A percentile compares a stretch with the other conserved stretches of the same genome.
Conservation (phyloP, 192 early-diverging fungal species). For the Coemansia sp. region DNA sequence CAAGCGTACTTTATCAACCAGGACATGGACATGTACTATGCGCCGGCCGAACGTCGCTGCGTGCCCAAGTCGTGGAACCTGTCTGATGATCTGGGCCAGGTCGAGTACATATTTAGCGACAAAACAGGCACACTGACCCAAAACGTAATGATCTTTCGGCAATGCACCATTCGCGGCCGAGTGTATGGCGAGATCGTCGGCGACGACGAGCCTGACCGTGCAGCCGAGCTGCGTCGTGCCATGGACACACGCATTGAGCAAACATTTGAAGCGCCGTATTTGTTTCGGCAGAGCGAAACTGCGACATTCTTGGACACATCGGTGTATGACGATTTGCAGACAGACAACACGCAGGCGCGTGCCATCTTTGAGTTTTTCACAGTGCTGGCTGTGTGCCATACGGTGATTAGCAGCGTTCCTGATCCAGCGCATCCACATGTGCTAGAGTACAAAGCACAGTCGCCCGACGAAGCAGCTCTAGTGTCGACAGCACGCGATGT, state of each 20-base stretch:
- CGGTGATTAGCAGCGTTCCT: slow-evolving; percentile 68
- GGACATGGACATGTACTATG: slow-evolving; percentile 90
- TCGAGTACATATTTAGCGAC: slow-evolving; percentile 96
- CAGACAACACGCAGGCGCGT: slow-evolving; percentile 56
- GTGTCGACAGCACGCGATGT: slow-evolving; percentile 81
- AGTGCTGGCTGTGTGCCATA: slow-evolving; percentile 83
- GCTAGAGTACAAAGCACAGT: slow-evolving; percentile 88
- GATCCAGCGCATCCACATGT: slow-evolving; percentile 49
- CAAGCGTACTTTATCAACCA: slow-evolving; percentile 90
- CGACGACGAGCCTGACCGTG: slow-evolving; percentile 24
- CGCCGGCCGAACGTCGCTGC: slow-evolving; percentile 70
- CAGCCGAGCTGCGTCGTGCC: slow-evolving; percentile 25
- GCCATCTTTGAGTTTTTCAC: slow-evolving; percentile 80
- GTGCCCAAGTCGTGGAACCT: slow-evolving; percentile 86
- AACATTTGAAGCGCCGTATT: slow-evolving; percentile 54
- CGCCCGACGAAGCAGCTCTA: slow-evolving; percentile 92
- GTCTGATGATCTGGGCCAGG: slow-evolving; percentile 90
- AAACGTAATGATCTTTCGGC: slow-evolving; percentile 95
- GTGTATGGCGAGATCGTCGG: slow-evolving; percentile 66
- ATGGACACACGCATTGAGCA: slow-evolving; percentile 62
- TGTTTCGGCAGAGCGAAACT: slow-evolving; percentile 58
- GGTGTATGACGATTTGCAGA: slow-evolving; percentile 60
- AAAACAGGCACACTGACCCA: slow-evolving; percentile 97
- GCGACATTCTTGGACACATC: slow-evolving; percentile 70
- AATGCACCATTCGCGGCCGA: slow-evolving; percentile 83